Base-by-base conservation (phyloP, 2,329 filamentous ascomycete genomes). In the Biscogniauxia sp. region DNA sequence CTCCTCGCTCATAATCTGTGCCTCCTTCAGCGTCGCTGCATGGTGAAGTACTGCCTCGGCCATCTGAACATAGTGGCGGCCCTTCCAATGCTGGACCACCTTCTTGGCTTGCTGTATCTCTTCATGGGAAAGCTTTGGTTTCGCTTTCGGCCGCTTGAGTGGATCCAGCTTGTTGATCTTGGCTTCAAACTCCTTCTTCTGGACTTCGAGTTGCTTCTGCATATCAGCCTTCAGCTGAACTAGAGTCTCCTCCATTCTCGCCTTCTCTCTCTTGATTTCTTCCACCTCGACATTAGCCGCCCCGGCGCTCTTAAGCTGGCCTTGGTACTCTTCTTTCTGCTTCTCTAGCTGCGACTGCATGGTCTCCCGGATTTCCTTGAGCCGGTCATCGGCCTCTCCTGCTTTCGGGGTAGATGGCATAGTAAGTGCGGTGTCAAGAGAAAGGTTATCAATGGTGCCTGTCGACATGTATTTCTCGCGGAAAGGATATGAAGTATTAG, bases 1-100 rank as follows among this genome's bases (percentile, higher is more conserved):
- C 70, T 96, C 92, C 69, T 97, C 94, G 78, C 93, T 96, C 92
- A 99, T 95, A 62, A 99, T 89, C 72, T 99, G 95, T 1, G 95
- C 95, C 76, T 99, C 95, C 74, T 99, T 99, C 61, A 99, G 77
- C 26, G 88, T 86, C 7, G 91, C 88, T 2, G 94, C 94, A 73
- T 96, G 89, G 72, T 96, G 93, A 53, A 99, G 80, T 26, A 98
- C 88, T 1, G 89, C 87, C 75, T 98, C 95, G 2, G 94, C 93
- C 91, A 99, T 97, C 58, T 89, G 88, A 60, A 99, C 92, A 69
- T 94, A 97, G 70, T 92, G 91, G 28, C 92, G 88, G 67, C 89
- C 84, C 63, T 88, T 87, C 95, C 95, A 99, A 68, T 90, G 88
- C 63, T 84, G 81, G 57, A 91, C 79, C 1, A 87, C 86, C 37